Evolutionary conservation across 345 rosid species (phyloP).

Genomic region (Microcos paniculata): DNA sequence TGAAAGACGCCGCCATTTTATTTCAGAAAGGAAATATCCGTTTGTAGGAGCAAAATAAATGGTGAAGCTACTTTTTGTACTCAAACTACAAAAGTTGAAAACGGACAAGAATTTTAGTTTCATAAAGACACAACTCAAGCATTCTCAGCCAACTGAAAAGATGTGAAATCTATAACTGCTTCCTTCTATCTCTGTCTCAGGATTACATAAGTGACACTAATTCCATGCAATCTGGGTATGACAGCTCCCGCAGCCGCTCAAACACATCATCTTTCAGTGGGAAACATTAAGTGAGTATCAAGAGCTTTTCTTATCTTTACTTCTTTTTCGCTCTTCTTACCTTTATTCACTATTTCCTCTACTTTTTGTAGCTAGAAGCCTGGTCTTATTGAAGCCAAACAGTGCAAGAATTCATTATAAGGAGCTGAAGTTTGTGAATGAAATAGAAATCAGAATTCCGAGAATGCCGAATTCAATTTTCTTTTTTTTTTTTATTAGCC

Average conservation of each 20-base stretch:
- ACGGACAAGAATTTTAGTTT: too few relatives aligned
- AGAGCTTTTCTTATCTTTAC: not conserved
- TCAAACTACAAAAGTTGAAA: not conserved
- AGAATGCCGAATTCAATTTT: not conserved
- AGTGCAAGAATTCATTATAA: not conserved
- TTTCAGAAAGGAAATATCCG: not conserved
- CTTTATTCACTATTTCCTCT: not conserved
- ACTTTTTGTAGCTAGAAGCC: not conserved
- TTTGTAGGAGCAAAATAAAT: not conserved
- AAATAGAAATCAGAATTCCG: not conserved
- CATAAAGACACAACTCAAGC: too few relatives aligned
- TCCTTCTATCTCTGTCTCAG: slow-evolving; percentile 24
- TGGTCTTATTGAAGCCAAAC: not conserved
- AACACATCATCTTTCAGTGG: slow-evolving; percentile 31
- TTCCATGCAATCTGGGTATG: slow-evolving; percentile 27
- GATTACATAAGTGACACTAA: slow-evolving; percentile 40
- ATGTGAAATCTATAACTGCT: not conserved
- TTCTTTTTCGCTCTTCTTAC: too few relatives aligned
- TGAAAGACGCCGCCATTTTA: not conserved
- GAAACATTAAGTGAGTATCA: slow-evolving; percentile 14
- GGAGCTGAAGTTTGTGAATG: not conserved
- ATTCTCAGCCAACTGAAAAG: not conserved
- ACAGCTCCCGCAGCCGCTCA: slow-evolving; percentile 33
- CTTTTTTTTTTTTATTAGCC: not conserved
- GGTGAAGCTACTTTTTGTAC: not conserved